These are phyloP conservation scores for Bondarzewia mesenterica DNA, from an alignment of 1,284 basidiomycete species.

Conservation along the genomic window DNA sequence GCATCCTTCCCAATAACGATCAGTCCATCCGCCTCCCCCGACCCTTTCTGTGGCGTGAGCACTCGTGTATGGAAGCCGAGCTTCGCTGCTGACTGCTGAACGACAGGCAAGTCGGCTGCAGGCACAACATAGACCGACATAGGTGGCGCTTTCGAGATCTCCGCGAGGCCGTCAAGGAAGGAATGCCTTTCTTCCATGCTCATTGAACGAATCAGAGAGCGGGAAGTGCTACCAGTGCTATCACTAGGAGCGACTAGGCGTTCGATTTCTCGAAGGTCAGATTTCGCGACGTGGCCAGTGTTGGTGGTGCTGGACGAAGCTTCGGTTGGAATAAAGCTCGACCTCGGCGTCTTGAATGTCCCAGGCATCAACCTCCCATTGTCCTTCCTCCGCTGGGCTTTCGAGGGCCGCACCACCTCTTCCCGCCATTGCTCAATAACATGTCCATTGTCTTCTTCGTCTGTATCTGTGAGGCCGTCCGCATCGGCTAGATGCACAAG, in stretches of 20 bases:
- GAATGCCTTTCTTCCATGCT: conserved; percentile 39
- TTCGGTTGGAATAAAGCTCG: conserved; percentile 28
- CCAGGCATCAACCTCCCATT: conserved; percentile 40
- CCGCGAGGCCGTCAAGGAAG: conserved; percentile 38
- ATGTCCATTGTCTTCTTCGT: conserved; percentile 13
- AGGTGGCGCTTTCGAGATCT: conserved; percentile 26
- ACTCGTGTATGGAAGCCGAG: conserved; percentile 33
- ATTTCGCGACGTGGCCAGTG: neutral
- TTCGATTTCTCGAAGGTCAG: conserved; percentile 5
- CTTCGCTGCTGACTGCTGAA: conserved; percentile 31
- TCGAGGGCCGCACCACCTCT: conserved; percentile 6
- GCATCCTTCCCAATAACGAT: conserved; percentile 44
- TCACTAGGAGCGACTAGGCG: conserved; percentile 5
- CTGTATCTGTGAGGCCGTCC: conserved; percentile 8
- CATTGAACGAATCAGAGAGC: conserved; percentile 36
- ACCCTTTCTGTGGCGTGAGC: conserved; percentile 20
- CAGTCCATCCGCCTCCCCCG: conserved; percentile 29
- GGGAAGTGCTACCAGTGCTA: neutral
- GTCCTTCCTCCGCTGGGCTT: conserved; percentile 10
- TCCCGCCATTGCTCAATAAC: neutral
- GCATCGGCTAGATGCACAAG: conserved; percentile 28
- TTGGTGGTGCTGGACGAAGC: conserved; percentile 9
- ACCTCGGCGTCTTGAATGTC: conserved; percentile 37
- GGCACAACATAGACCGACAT: conserved; percentile 41
- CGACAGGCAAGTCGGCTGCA: conserved; percentile 30